Base-by-base conservation (phyloP, 257 asterid genomes). In the Ilex asprella region DNA sequence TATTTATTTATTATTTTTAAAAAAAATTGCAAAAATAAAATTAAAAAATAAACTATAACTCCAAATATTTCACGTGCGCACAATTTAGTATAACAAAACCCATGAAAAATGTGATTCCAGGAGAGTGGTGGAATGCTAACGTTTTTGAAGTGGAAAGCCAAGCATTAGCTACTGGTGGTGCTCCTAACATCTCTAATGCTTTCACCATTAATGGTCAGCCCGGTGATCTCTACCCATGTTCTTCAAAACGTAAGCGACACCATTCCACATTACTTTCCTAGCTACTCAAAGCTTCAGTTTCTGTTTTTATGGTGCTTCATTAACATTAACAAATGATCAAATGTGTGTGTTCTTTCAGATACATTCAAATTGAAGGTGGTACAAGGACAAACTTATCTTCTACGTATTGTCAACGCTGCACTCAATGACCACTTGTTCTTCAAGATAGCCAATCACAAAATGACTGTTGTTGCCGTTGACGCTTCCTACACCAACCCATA, bases 91-190 rank as follows among this genome's bases (percentile, higher is more conserved):
- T 3, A 46, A 46, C 52, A 10, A 14, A 46, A 46, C 4, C 13
- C 14, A 46, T 46, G 52, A 46, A 46, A 46, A 21, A 21, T 21
- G 27, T 21, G 27, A 46, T 14, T 35, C 2, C 30, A 56, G 61
- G 61, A 10, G 63, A 59, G 30, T 59, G 63, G 63, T 59, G 63
- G 63, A 35, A 59, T 35, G 63, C 63, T 27, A 59, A 59, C 16
- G 63, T 59, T 7, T 16, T 59, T 14, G 63, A 59, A 0, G 51
- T 59, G 15, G 63, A 31, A 12, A 44, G 14, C 31, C 10, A 59
- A 7, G 27, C 50, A n/a, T 10, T 44, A 32, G 51, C 51, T 16
- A 10, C 0, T 13, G 63, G 63, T 14, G 63, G 49, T 14, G 50
- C 50, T 2, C 50, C 63, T 35, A 16, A 59, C 10, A 13, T 13